A percentile compares a stretch with the other conserved stretches of the same genome.
phyloP scores from a whole-genome alignment of 2,329 filamentous ascomycete genomes.

The Hymenoscyphus repandus region DNA sequence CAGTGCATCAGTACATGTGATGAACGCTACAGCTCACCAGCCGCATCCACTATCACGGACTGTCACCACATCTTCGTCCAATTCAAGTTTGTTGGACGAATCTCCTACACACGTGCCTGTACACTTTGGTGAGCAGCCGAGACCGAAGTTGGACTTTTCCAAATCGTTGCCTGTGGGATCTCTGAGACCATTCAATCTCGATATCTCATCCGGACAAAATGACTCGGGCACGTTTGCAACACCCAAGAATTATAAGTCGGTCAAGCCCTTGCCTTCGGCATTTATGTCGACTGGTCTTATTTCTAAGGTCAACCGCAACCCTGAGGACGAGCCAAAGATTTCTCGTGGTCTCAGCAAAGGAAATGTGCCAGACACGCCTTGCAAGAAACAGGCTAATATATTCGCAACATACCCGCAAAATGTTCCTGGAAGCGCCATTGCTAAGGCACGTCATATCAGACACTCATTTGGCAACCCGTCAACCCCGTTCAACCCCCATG shows the following conservation, averaged over 20 bases:
- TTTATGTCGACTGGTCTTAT: conserved; percentile 94
- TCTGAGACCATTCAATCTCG: conserved; percentile 40
- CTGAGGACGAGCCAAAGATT: conserved; percentile 55
- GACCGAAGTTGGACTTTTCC: conserved; percentile 55
- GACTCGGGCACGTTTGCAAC: conserved; percentile 57
- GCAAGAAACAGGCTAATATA: conserved; percentile 74
- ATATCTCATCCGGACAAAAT: conserved; percentile 40
- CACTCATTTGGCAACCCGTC: conserved; percentile 75
- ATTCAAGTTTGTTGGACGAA: conserved; percentile 71
- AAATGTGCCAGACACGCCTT: conserved; percentile 88
- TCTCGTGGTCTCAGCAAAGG: conserved; percentile 50
- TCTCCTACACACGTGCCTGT: conserved; percentile 59
- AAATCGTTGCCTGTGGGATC: conserved; percentile 70
- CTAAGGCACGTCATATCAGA: conserved; percentile 57
- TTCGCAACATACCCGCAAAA: conserved; percentile 60
- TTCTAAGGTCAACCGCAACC: conserved; percentile 86
- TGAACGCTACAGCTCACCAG: conserved; percentile 42
- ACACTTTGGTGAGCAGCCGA: conserved; percentile 48
- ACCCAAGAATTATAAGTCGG: conserved; percentile 69
- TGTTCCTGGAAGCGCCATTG: conserved; percentile 52
- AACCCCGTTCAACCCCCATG: conserved; percentile 69
- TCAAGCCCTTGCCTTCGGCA: conserved; percentile 71
- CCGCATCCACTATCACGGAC: conserved; percentile 83
- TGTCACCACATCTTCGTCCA: conserved; percentile 80
- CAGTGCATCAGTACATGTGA: conserved; percentile 47